Evolutionary conservation across 2,329 filamentous ascomycete genomes (phyloP).

Genomic region (Arthroderma uncinatum): DNA sequence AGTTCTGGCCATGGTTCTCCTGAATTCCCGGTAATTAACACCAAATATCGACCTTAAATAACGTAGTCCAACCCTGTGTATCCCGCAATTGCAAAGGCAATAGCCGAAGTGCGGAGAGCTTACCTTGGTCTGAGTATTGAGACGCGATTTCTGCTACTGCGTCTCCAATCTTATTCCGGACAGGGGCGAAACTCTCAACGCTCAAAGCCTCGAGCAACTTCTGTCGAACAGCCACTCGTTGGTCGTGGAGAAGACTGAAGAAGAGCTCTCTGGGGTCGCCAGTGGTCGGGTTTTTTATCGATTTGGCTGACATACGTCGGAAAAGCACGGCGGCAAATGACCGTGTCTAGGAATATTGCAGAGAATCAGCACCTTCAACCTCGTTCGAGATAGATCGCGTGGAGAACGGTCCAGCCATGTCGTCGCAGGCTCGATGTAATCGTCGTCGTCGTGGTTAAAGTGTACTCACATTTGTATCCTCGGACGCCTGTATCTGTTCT

Average conservation of each 20-base stretch:
- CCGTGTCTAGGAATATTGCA: slow-evolving; percentile 50
- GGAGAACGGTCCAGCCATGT: not conserved
- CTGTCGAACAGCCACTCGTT: slow-evolving; percentile 66
- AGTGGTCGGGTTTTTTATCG: slow-evolving; percentile 54
- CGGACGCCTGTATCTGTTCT: slow-evolving; percentile 76
- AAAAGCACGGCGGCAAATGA: slow-evolving; percentile 92
- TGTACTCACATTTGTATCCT: slow-evolving; percentile 55
- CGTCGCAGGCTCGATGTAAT: too few species aligned
- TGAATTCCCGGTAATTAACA: slow-evolving; percentile 28
- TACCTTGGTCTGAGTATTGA: slow-evolving; percentile 88
- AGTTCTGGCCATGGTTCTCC: slow-evolving; percentile 84
- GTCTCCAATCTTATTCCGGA: slow-evolving; percentile 93
- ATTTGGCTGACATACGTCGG: slow-evolving; percentile 81
- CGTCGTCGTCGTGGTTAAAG: too few species aligned
- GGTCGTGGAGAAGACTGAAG: slow-evolving; percentile 61
- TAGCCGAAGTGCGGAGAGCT: slow-evolving; percentile 24
- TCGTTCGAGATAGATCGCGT: not conserved
- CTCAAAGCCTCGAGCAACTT: slow-evolving; percentile 71
- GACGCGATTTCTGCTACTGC: slow-evolving; percentile 92
- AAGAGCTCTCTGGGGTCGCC: slow-evolving; percentile 71
- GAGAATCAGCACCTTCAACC: slow-evolving; percentile 11
- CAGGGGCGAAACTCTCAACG: slow-evolving; percentile 58
- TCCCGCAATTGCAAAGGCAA: slow-evolving; percentile 7
- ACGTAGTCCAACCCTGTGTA: not conserved
- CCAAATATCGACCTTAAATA: not conserved